Conservation (phyloP, 192 early-diverging fungal species). For the Umbelopsis vinacea region DNA sequence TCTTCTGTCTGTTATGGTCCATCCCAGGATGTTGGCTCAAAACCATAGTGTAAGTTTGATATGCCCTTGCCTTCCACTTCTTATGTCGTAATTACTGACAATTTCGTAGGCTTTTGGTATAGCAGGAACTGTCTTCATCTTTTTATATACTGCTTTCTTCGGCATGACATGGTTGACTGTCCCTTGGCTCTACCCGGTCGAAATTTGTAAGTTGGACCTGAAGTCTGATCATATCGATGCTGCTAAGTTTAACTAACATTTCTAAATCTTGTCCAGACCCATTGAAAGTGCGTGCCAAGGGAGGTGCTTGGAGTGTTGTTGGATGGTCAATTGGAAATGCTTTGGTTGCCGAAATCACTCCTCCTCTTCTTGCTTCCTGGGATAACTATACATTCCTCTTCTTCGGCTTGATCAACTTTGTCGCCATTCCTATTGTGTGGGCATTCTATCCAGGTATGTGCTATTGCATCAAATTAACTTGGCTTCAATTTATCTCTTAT, state of each 20-base stretch:
- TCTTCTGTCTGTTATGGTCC: constrained; percentile 26
- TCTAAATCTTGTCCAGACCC: constrained; percentile 41
- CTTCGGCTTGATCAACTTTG: constrained; percentile 51
- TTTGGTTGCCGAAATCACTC: constrained; percentile 56
- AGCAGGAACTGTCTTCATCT: constrained; percentile 37
- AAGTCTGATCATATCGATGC: not conserved
- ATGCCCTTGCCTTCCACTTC: not conserved
- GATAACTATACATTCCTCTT: constrained; percentile 51
- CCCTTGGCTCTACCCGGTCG: constrained; percentile 72
- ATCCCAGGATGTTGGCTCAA: constrained; percentile 26
- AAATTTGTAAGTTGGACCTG: constrained; percentile 44
- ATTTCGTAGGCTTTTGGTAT: constrained; percentile 12
- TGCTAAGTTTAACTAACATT: not conserved
- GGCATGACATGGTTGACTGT: constrained; percentile 70
- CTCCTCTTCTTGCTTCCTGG: constrained; percentile 39
- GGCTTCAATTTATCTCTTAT: too few species aligned
- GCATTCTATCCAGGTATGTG: constrained; percentile 46
- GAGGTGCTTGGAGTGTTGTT: constrained; percentile 54
- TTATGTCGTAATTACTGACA: not conserved
- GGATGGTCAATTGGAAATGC: constrained; percentile 60
- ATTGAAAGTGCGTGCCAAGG: constrained; percentile 65
- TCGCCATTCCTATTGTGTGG: constrained; percentile 43
- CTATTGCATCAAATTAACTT: not conserved
- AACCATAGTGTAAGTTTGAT: constrained; percentile 24
- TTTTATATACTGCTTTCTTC: constrained; percentile 54